These are phyloP conservation scores for Hirschfeldia incana DNA, from an alignment of 345 rosid genomes.

Conservation along the genomic window DNA sequence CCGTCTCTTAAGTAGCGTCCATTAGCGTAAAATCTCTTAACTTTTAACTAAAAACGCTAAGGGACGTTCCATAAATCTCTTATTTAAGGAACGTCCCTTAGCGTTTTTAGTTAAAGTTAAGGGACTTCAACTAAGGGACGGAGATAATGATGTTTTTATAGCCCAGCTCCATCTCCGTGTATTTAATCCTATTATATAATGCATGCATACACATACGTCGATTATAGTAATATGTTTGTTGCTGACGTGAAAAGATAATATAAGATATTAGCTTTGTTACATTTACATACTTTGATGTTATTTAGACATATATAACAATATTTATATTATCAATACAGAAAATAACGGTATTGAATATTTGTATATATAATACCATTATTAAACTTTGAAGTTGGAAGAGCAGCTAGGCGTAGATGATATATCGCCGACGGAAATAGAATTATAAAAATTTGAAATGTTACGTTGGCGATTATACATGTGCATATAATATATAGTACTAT, in stretches of 20 bases:
- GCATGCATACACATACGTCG: neutral
- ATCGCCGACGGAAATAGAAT: neutral
- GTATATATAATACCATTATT: neutral
- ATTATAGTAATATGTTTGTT: neutral
- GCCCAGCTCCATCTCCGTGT: neutral
- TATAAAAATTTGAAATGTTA: constrained; percentile 15
- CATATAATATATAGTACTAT: neutral
- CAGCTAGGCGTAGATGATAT: constrained; percentile 1
- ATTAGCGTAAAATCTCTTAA: too few species aligned
- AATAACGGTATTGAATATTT: neutral
- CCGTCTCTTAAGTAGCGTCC: too few species aligned
- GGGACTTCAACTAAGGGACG: too few species aligned
- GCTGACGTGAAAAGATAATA: neutral
- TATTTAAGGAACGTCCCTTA: too few species aligned
- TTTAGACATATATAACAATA: neutral
- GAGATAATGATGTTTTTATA: too few species aligned
- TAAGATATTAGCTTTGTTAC: neutral
- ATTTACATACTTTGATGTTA: neutral
- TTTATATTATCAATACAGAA: neutral
- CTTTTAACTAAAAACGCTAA: too few species aligned
- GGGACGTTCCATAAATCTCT: too few species aligned
- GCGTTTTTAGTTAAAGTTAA: too few species aligned
- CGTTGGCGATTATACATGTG: neutral
- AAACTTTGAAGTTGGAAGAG: constrained; percentile 2
- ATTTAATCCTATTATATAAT: neutral